Conservation (phyloP, 371 early-diverging fungal genomes). For the Caulochytrium protostelioides region DNA sequence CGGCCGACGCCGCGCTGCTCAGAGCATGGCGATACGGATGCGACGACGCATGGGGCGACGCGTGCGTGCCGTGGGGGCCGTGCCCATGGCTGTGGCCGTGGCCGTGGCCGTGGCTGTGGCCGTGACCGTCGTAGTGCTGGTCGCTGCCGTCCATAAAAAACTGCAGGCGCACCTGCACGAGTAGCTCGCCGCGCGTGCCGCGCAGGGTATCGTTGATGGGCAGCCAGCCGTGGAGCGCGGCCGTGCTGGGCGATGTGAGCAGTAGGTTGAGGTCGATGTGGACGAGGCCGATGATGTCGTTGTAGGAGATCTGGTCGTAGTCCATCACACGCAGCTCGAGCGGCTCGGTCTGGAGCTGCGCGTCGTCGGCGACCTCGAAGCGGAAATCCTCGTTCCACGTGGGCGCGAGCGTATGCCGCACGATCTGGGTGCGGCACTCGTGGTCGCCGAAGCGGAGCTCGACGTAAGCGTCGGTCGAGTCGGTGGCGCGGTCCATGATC, state of each 20-base stretch:
- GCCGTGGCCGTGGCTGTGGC: too few relatives aligned
- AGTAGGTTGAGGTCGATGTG: slow-evolving; percentile 48
- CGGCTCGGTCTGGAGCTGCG: slow-evolving; percentile 48
- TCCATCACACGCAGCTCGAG: slow-evolving; percentile 49
- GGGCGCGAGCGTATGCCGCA: slow-evolving; percentile 42
- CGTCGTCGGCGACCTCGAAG: slow-evolving; percentile 45
- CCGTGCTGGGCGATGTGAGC: slow-evolving; percentile 10
- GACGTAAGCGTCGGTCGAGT: slow-evolving; percentile 48
- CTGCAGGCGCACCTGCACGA: slow-evolving; percentile 38
- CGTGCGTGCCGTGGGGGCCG: too few relatives aligned
- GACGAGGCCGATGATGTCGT: slow-evolving; percentile 49
- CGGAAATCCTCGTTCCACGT: slow-evolving; percentile 46
- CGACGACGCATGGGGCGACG: too few relatives aligned
- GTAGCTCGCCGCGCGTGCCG: slow-evolving; percentile 45
- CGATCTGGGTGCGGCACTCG: slow-evolving; percentile 35
- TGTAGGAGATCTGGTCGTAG: slow-evolving; percentile 50
- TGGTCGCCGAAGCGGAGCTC: slow-evolving; percentile 46
- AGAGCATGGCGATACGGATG: too few relatives aligned
- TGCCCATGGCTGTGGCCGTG: too few relatives aligned
- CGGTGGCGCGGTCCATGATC: slow-evolving; percentile 51
- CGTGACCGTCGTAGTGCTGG: too few relatives aligned
- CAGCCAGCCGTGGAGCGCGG: slow-evolving; percentile 49
- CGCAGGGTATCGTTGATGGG: slow-evolving; percentile 41
- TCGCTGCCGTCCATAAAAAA: slow-evolving; percentile 52
- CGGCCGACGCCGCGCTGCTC: too few relatives aligned